Percentiles rank a stretch among this genome's conserved stretches.
These are phyloP conservation scores for Zasmidium cellare DNA, from an alignment of 2,329 filamentous ascomycete species.

Conservation along the genomic window DNA sequence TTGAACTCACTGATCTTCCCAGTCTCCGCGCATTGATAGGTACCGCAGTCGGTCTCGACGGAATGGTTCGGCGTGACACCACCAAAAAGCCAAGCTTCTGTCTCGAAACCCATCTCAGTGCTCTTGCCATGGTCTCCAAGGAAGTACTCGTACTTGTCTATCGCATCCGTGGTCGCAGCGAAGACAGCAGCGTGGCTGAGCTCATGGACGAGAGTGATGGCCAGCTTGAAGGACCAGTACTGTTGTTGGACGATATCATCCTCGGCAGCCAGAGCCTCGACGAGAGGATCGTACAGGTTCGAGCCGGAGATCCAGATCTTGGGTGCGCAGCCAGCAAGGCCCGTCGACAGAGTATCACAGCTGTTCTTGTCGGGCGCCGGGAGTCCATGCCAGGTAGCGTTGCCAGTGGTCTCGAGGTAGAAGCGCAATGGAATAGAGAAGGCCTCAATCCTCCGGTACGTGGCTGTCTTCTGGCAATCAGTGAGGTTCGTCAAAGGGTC, in stretches of 20 bases:
- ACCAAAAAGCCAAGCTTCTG: background rate
- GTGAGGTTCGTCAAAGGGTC: background rate
- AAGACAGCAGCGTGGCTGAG: background rate
- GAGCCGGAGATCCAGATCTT: too few species aligned
- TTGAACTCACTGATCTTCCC: background rate
- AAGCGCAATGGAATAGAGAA: too few species aligned
- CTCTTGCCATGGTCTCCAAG: background rate
- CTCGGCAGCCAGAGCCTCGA: too few species aligned
- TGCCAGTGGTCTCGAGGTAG: too few species aligned
- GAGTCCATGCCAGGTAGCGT: too few species aligned
- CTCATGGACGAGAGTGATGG: background rate
- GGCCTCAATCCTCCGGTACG: background rate
- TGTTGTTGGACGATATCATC: background rate
- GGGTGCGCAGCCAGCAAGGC: too few species aligned
- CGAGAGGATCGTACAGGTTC: too few species aligned
- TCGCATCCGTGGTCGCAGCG: background rate
- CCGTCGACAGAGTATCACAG: too few species aligned
- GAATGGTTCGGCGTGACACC: background rate
- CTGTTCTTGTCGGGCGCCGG: too few species aligned
- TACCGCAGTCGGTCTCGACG: background rate
- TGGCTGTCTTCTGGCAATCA: background rate
- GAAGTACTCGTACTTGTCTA: background rate
- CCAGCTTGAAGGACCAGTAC: background rate
- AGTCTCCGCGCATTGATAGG: background rate
- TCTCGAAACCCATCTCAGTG: background rate